These are phyloP conservation scores for Rhexocercosporidium sp. DNA, from an alignment of 2,329 filamentous ascomycete genomes.

Conservation along the genomic window DNA sequence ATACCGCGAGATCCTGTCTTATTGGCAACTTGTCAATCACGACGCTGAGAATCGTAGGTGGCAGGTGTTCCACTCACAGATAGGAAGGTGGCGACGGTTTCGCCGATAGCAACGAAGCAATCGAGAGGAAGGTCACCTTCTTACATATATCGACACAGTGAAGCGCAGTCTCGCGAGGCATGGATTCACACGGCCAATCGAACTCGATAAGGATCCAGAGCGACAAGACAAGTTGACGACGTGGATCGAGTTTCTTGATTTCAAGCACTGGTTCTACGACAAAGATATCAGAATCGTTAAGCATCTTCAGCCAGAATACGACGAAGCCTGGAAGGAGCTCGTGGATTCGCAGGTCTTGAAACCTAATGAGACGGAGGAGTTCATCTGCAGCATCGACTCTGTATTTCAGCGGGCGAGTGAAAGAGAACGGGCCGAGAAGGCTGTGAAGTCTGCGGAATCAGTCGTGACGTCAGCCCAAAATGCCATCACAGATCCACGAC, in stretches of 20 bases:
- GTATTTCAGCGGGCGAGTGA: constrained; percentile 26
- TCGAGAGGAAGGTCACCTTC: constrained; percentile 36
- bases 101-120: constrained; percentile 42
- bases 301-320: constrained; percentile 32
- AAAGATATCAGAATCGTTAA: constrained; percentile 26
- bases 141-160: constrained; percentile 35
- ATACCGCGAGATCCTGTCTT: constrained; percentile 39
- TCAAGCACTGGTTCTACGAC: constrained; percentile 31
- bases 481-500: too few species aligned
- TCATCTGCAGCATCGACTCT: constrained; percentile 23
- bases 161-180: constrained; percentile 40
- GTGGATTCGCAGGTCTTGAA: constrained; percentile 41
- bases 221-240: constrained; percentile 44
- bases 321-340: constrained; percentile 43
- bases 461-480: constrained; percentile 21
- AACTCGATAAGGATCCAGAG: constrained; percentile 39
- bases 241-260: constrained; percentile 49
- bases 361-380: constrained; percentile 40
- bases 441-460: constrained; percentile 24
- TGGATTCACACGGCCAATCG: constrained; percentile 39
- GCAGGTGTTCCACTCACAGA: constrained; percentile 39
- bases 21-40: constrained; percentile 35
- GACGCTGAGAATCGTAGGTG: constrained; percentile 5
- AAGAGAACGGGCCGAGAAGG: constrained; percentile 26
- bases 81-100: constrained; percentile 41